Base-by-base conservation (phyloP, 345 rosid species). In the Excoecaria cochinchinensis region DNA sequence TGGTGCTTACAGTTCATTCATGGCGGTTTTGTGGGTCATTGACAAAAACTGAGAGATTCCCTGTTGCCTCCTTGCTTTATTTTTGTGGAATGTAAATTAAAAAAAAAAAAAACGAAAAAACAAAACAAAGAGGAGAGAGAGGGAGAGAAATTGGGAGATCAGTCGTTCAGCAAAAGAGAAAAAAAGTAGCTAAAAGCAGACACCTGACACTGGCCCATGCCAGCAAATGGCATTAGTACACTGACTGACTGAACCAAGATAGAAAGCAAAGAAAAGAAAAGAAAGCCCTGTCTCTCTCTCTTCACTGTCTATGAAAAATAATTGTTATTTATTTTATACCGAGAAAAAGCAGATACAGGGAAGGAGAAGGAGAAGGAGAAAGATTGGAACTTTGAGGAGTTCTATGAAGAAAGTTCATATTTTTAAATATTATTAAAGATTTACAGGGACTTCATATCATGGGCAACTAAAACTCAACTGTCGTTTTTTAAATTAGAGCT, bases 161-260 rank as follows among this genome's bases (percentile, higher is more conserved):
- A 36, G 57, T 1, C 2, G 24, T 48, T 13, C 10, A 13, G 40
- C 10, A 24, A 12, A 55, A 9, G 21, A 5, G 31, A 59, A n/a
- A 25, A 61, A 77, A 70, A 39, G 74, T 52, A 51, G 61, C 4
- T 24, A 66, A 77, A 77, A 77, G 76, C 42, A 31, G 71, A 47
- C 76, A 66, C 72, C 61, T 78, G 76, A 78, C 67, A 66, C 16
- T 46, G 80, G 72, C 73, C 61, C 73, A 78, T 72, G 80, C 71
- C 71, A 70, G 79, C 71, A 60, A 21, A 51, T 2, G 39, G 68
- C 13, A 11, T 57, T 24, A 40, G 53, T 17, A 55, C 44, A 67
- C 78, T 53, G 73, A 31, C 72, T 68, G 73, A 57, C 64, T 7
- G 24, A 59, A 67, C 47, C 11, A 36, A 11, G 53, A 61, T 22